These are phyloP conservation scores for Anacardium occidentale DNA, from an alignment of 345 rosid species.

Conservation along the genomic window DNA sequence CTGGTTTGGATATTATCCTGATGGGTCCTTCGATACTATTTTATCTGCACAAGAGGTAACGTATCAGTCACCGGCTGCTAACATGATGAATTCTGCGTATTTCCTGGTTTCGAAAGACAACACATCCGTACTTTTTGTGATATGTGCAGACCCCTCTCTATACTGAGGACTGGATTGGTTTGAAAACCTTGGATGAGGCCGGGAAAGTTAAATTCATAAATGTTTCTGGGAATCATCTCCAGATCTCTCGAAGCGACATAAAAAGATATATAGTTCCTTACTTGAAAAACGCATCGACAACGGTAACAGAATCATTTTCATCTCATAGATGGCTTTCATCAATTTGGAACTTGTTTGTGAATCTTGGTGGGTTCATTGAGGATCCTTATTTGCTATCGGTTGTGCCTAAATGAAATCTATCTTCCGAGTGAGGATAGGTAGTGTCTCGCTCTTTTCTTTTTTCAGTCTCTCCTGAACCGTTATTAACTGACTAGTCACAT, in stretches of 20 bases:
- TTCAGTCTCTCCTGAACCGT: neutral
- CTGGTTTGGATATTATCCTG: constrained; percentile 82
- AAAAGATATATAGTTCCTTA: constrained; percentile 61
- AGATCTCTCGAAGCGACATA: constrained; percentile 55
- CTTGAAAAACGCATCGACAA: constrained; percentile 38
- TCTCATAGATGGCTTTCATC: constrained; percentile 36
- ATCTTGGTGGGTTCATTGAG: constrained; percentile 26
- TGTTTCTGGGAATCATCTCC: constrained; percentile 60
- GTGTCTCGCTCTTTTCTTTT: neutral
- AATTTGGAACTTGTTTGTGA: constrained; percentile 27
- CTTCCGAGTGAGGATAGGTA: neutral
- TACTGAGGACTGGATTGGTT: constrained; percentile 74
- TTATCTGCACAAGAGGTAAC: constrained; percentile 65
- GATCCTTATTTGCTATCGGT: constrained; percentile 30
- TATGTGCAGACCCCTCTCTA: constrained; percentile 51
- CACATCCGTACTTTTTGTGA: neutral
- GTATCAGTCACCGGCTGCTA: neutral
- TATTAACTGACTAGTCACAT: neutral
- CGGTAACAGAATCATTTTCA: constrained; percentile 22
- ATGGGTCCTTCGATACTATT: constrained; percentile 51
- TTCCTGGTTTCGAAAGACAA: neutral
- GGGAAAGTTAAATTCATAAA: constrained; percentile 63
- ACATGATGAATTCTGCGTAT: neutral
- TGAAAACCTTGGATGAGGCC: constrained; percentile 63
- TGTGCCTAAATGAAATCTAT: constrained; percentile 8